Percentiles rank a stretch among this genome's conserved stretches.
These are phyloP conservation scores for Gossypium rotundifolium DNA, from an alignment of 345 rosid species.

Conservation along the genomic window DNA sequence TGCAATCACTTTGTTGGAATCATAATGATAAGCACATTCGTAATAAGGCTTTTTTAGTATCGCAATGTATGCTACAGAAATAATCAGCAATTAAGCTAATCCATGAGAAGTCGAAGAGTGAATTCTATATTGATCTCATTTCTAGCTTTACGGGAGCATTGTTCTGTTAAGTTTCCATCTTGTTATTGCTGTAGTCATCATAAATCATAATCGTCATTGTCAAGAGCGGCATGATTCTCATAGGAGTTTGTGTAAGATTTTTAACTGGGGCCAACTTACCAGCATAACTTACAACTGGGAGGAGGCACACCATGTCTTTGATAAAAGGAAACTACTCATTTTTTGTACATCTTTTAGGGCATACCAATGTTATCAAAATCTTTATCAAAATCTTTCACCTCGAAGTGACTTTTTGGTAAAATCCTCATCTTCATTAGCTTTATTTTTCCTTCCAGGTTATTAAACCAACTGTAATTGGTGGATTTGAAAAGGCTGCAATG, in stretches of 20 bases:
- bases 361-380: background rate
- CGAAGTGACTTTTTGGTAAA: background rate
- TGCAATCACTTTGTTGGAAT: background rate
- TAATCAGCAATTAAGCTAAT: background rate
- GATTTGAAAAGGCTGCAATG: conserved; percentile 72
- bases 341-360: background rate
- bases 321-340: background rate
- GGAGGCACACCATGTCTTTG: background rate
- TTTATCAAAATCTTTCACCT: background rate
- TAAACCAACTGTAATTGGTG: conserved; percentile 86
- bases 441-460: conserved; percentile 49
- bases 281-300: background rate
- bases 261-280: background rate
- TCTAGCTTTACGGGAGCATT: background rate
- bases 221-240: background rate
- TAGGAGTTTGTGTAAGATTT: background rate
- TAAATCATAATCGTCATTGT: background rate
- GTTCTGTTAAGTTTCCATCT: background rate
- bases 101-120: background rate
- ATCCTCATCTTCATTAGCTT: conserved; percentile 10
- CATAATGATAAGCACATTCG: background rate
- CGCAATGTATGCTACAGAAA: background rate
- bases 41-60: background rate
- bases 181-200: background rate
- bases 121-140: background rate